Conservation (phyloP, 257 asterid species). For the Solanum medicagineum region DNA sequence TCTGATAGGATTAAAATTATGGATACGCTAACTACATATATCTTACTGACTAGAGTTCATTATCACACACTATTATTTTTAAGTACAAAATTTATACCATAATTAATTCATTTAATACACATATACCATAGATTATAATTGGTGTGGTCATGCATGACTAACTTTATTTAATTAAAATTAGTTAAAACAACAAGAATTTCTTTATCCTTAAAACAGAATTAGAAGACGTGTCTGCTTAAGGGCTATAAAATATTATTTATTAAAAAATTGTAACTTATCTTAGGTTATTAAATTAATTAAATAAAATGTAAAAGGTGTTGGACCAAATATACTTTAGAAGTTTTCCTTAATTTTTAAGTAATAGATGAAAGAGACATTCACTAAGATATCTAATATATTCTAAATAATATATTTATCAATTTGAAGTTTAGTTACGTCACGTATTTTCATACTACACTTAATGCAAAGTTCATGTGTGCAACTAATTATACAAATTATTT, state of each 20-base stretch:
- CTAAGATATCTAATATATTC: not conserved
- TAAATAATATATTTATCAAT: not conserved
- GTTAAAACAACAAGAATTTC: not conserved
- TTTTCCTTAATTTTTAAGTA: slow-evolving; percentile 9
- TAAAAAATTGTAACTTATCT: not conserved
- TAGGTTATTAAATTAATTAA: not conserved
- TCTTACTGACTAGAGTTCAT: no score
- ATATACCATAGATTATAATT: not conserved
- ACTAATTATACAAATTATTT: no score
- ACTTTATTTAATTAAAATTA: not conserved
- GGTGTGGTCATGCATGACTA: not conserved
- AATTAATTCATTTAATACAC: not conserved
- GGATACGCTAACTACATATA: no score
- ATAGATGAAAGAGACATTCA: not conserved
- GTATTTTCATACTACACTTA: not conserved
- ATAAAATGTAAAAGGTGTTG: not conserved
- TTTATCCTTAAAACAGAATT: not conserved
- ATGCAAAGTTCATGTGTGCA: no score
- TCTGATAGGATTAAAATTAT: not conserved
- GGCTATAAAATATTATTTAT: not conserved
- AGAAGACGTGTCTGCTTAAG: not conserved
- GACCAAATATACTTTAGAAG: not conserved
- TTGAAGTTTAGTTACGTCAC: not conserved
- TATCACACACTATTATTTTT: not conserved
- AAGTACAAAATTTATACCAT: not conserved